Evolutionary conservation across 2,329 filamentous ascomycete species (phyloP), one percentile per base, ranked within the genome.

Genomic region (Ophiocordyceps camponoti-floridani): DNA sequence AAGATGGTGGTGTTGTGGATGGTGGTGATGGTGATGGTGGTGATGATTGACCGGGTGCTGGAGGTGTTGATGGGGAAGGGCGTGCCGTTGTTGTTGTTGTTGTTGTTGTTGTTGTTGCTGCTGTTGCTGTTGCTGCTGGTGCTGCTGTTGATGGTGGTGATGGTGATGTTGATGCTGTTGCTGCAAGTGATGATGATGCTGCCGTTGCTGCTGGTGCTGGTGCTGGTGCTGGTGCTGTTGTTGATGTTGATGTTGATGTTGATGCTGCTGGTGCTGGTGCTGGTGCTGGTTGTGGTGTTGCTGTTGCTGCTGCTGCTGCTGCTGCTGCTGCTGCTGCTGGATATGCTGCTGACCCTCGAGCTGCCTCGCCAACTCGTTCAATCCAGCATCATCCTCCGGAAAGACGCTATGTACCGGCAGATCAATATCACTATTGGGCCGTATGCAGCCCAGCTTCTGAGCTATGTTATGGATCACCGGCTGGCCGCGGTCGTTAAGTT

Each of bases 391-490:
- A 52, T 76, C 72, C 55, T 79, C 75, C 45, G 76, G 75, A 55
- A 79, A 79, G 26, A 75, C 65, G 2, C 70, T 68, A 49, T 74
- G 69, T 19, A 71, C 66, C 18, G 73, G 73, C 43, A 76, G 62
- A 56, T 78, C 67, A 56, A 73, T 67, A 52, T 79, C 76, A 54
- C 68, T 72, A 52, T 77, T 76, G 16, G 72, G 73, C 45, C 75
- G 69, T 52, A 79, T 76, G 62, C 75, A 79, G 42, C 75, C 75
- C 27, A 80, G 71, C 58, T 72, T 77, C 50, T 72, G 69, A 31
- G 75, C 75, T 47, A 80, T 79, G 55, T 79, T 72, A 60, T 80
- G 76, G 45, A 80, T 76, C 26, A 79, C 69, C 3, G 76, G 75
- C 52, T 76, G 72, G 31, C 74, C 74, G 44, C 72, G 66, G 49